These are phyloP conservation scores for Talaromyces sp. DNA, from an alignment of 2,329 filamentous ascomycete genomes.

Conservation along the genomic window DNA sequence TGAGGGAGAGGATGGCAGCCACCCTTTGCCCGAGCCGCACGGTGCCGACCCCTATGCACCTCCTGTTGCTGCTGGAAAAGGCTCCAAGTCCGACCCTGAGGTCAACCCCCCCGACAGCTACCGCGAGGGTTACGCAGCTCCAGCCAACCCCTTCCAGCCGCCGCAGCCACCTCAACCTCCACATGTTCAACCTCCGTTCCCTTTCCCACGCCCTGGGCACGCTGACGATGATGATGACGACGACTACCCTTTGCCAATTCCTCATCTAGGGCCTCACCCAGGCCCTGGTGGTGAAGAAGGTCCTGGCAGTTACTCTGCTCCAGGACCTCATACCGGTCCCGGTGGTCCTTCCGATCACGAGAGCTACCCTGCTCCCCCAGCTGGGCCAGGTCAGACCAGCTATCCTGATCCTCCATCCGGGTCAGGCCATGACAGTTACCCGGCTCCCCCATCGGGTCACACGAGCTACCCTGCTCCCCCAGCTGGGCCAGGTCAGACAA, in stretches of 20 bases:
- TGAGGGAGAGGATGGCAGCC: constrained; percentile 5
- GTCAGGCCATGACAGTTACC: background rate
- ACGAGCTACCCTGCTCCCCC: background rate
- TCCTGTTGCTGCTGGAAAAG: background rate
- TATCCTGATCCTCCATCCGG: background rate
- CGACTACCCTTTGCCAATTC: background rate
- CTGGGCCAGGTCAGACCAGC: background rate
- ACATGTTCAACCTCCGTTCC: background rate
- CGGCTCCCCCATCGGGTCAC: background rate
- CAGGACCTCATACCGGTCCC: background rate
- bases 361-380: background rate
- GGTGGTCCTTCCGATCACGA: background rate
- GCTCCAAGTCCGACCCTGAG: background rate
- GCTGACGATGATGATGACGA: background rate
- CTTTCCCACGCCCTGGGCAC: background rate
- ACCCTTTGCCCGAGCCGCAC: background rate
- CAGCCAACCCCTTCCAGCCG: background rate
- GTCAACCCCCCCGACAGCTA: background rate
- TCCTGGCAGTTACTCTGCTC: background rate
- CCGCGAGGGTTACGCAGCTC: background rate
- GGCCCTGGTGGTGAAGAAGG: background rate
- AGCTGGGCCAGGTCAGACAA: background rate
- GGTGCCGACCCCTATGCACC: background rate
- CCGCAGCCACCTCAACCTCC: constrained; percentile 5
- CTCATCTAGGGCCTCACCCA: background rate